phyloP scores from a whole-genome alignment of 257 asterid genomes.

The Ophiorrhiza pumila region DNA sequence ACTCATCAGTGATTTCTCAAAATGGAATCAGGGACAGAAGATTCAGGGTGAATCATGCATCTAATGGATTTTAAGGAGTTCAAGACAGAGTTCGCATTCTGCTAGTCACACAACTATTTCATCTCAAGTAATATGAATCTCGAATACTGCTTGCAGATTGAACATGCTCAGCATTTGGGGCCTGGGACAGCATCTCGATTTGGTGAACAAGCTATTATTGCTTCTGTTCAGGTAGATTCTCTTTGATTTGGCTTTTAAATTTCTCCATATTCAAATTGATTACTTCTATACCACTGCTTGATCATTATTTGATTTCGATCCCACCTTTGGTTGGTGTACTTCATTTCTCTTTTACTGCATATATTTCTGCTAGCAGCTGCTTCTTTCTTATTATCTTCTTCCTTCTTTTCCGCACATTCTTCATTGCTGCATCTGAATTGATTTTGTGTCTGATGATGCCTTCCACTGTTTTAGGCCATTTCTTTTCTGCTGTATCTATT shows the following conservation, averaged over 20 bases:
- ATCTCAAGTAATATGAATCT: conserved; percentile 9
- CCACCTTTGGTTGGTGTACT: background rate
- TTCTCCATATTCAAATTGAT: background rate
- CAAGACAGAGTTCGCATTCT: conserved; percentile 2
- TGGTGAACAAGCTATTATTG: conserved; percentile 66
- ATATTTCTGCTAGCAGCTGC: background rate
- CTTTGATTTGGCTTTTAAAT: conserved; percentile 1
- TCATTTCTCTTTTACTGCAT: background rate
- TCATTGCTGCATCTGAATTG: background rate
- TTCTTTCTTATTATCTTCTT: too few relatives aligned
- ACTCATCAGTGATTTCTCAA: conserved; percentile 55
- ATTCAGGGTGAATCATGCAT: conserved; percentile 57
- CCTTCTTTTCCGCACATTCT: background rate
- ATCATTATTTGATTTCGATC: background rate
- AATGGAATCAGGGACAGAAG: conserved; percentile 77
- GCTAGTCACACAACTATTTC: background rate
- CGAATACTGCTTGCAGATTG: conserved; percentile 57
- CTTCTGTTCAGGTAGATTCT: conserved; percentile 94
- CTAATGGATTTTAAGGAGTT: conserved; percentile 17
- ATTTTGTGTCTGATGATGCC: background rate
- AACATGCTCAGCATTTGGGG: conserved; percentile 98
- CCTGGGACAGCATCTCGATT: conserved; percentile 63
- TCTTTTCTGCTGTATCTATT: background rate
- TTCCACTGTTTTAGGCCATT: background rate
- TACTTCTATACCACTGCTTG: background rate